Conservation (phyloP, 225 moss, liverwort and hornwort species). For the Neckera pumila region DNA sequence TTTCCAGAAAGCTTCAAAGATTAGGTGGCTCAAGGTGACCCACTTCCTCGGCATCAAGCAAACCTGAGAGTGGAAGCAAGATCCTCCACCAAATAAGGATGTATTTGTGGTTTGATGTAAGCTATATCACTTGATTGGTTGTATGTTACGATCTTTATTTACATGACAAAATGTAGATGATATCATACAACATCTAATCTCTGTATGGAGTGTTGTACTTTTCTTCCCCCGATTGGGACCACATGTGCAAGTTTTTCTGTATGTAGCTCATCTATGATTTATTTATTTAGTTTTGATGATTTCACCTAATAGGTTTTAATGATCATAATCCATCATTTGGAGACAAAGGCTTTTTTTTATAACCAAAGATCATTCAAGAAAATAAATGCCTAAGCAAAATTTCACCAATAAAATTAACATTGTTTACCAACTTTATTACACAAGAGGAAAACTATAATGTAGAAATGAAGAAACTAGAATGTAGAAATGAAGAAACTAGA, state of each 20-base stretch:
- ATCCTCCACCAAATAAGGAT: slow-evolving; percentile 72
- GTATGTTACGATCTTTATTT: no score
- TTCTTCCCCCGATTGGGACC: accelerated
- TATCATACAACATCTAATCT: accelerated
- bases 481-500: not conserved
- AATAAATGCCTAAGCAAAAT: not conserved
- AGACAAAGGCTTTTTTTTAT: no score
- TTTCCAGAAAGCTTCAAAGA: no score
- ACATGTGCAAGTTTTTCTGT: accelerated
- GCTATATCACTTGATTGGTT: no score
- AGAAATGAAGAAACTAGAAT: not conserved
- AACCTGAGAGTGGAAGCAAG: slow-evolving; percentile 79
- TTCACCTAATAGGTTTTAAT: not conserved
- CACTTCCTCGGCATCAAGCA: slow-evolving; percentile 97
- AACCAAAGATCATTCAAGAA: not conserved
- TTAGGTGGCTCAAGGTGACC: slow-evolving; percentile 38
- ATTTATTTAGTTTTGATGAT: not conserved
- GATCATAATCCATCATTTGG: accelerated
- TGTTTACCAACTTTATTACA: not conserved
- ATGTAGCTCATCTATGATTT: accelerated
- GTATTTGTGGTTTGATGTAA: no score
- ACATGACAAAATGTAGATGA: not conserved
- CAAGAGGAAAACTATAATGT: not conserved
- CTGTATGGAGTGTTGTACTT: not conserved
- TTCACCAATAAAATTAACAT: not conserved